Base-by-base conservation (phyloP, 1,139 yeast species). In the Suhomyces maxii region DNA sequence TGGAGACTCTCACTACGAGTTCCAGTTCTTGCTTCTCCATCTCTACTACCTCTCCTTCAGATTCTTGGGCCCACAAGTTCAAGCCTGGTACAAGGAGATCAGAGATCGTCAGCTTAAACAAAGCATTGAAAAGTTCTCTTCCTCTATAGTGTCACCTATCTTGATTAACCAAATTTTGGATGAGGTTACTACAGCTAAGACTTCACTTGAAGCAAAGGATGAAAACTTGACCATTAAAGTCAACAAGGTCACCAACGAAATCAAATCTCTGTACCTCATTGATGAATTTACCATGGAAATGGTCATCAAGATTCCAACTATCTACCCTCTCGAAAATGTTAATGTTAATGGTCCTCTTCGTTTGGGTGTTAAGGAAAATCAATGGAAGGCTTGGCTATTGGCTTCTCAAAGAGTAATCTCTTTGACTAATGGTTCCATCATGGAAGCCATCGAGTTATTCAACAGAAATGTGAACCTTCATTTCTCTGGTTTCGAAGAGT, bases 361-460 rank as follows among this genome's bases (percentile, higher is more conserved):
- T 52, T 78, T 90, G 37, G 99, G 99, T 12, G 95, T 91, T 12
- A 88, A 86, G 55, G 98, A 93, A 56, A 83, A 82, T 52, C 93
- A 89, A 67, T 91, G 97, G 96, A 86, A 89, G 56, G 93, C 96
- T 0, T 93, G 99, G 99, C 69, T 93, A 28, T 72, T 93, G 60
- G 93, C 97, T 1, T 86, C 96, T 2, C 96, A 89, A 61, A 81
- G 91, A 45, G 84, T 90, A 12, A 80, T 86, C 13, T 79, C 87
- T 7, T 83, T 84, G 38, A 75, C 81, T 11, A 88, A 87, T 58
- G 97, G 96, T 9, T 84, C 95, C 0, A 82, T 93, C 31, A 68
- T 84, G 37, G 96, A 89, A 49, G 87, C 97, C 1, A 73, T 95
- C 46, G 91, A 87, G 53, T 76, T 89, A 40, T 89, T 91, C 65